Evolutionary conservation across 2,329 filamentous ascomycete genomes (phyloP), one percentile per base, ranked within the genome.

Genomic region (Eurotiales sp.): DNA sequence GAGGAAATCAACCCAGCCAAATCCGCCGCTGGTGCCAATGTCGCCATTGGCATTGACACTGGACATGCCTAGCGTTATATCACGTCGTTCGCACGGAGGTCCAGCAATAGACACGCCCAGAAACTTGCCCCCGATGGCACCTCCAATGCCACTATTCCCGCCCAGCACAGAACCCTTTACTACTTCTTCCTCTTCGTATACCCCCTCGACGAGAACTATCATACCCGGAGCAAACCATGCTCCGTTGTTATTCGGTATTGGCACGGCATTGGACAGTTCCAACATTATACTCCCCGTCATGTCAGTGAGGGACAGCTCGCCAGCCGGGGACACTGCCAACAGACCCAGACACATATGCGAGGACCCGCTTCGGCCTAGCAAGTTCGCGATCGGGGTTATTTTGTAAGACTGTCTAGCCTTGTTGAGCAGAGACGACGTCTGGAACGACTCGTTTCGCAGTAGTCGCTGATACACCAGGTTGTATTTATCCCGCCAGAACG

Each of bases 1-100:
- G 1, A 97, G 77, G 64, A 97, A 99, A 68, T 97, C 93, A 48
- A 96, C 90, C 91, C 93, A 99, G 39, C 93, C 93, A 64, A 97
- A 96, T 1, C 88, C 89, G 52, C 88, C 88, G 23, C 85, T 86
- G 37, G 87, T 69, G 37, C 68, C 73, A 30, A 73, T 51, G 47
- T 71, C 64, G 52, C 63, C 57, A 39, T 53, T 60, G 15, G 56
- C 64, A 25, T 65, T 61, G 12, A 62, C 77, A 14, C 77, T 80
- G 50, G 77, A 81, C 45, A 87, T 82, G 8, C 91, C 91, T 3
- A 96, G 75, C 0, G 90, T 93, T 11, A 83, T 80, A 45, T 85
- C 84, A 34, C 93, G 82, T 63, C 87, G 85, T 72, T 99, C 93
- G 59, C 89, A 92, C 0, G 92, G 91, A 3, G 95, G 93, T 46